Conservation (phyloP, 495 filamentous ascomycete species). For the Xylaria cubensis region DNA sequence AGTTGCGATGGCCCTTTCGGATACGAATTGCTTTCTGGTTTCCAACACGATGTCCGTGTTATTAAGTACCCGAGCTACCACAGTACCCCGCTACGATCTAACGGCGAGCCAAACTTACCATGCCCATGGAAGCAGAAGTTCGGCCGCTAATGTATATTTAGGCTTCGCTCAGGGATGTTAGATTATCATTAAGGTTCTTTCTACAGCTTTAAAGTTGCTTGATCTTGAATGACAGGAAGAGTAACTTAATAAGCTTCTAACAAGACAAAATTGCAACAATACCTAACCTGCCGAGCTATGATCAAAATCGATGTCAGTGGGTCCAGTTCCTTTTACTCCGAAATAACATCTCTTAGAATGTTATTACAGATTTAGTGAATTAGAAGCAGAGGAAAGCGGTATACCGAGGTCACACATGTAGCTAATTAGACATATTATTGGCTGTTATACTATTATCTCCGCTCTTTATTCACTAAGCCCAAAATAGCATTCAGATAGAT, state of each 20-base stretch:
- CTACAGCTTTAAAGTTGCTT: not conserved
- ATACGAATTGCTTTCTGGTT: not conserved
- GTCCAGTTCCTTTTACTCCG: too few relatives aligned
- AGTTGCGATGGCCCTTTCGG: not conserved
- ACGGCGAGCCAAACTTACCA: slow-evolving; percentile 20
- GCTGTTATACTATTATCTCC: too few relatives aligned
- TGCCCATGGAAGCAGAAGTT: not conserved
- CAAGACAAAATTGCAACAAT: too few relatives aligned
- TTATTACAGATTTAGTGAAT: too few relatives aligned
- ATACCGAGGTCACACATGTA: too few relatives aligned
- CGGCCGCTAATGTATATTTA: slow-evolving; percentile 7
- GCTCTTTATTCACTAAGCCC: too few relatives aligned
- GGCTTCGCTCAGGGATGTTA: not conserved
- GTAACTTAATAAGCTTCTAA: not conserved
- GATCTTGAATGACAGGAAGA: not conserved
- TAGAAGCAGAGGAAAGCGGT: too few relatives aligned
- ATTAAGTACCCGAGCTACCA: not conserved
- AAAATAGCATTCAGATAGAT: too few relatives aligned
- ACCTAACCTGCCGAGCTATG: too few relatives aligned
- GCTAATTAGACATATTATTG: too few relatives aligned
- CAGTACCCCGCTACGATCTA: slow-evolving; percentile 1
- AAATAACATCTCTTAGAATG: too few relatives aligned
- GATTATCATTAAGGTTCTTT: not conserved
- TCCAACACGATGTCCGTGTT: not conserved
- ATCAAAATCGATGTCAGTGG: too few relatives aligned